Conservation (phyloP, 2,329 filamentous ascomycete species). For the Cytospora chrysosperma region DNA sequence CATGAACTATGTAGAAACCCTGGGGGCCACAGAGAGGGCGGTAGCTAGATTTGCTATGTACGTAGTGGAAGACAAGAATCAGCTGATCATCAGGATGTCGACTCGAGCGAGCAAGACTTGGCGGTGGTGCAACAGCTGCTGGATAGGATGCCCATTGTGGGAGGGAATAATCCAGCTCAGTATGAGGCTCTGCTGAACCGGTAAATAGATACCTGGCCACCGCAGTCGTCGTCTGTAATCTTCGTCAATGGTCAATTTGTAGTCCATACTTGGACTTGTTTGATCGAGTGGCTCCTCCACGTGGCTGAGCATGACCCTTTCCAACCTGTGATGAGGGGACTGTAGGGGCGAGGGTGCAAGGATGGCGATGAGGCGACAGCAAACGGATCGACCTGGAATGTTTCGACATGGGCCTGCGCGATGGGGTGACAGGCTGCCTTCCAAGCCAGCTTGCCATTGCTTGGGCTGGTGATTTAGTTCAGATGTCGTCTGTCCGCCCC, state of each 20-base stretch:
- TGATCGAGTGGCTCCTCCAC: too few relatives aligned
- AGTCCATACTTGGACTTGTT: too few relatives aligned
- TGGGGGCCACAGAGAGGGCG: too few relatives aligned
- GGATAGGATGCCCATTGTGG: slow-evolving; percentile 45
- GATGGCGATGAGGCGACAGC: too few relatives aligned
- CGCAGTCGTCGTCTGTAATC: background rate
- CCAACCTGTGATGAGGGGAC: too few relatives aligned
- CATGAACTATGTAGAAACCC: too few relatives aligned
- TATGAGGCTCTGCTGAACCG: slow-evolving; percentile 10
- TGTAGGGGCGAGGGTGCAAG: too few relatives aligned
- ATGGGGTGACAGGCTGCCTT: background rate
- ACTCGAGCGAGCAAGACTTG: slow-evolving; percentile 51
- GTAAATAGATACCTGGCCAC: too few relatives aligned
- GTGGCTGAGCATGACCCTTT: too few relatives aligned
- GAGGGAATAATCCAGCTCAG: slow-evolving; percentile 45
- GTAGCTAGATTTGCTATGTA: too few relatives aligned
- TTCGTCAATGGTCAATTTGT: too few relatives aligned
- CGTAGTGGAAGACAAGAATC: slow-evolving; percentile 63
- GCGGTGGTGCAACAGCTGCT: slow-evolving; percentile 50
- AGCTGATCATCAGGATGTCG: slow-evolving; percentile 45
- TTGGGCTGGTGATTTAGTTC: background rate
- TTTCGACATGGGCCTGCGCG: background rate
- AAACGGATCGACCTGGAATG: background rate
- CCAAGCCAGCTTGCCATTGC: too few relatives aligned
- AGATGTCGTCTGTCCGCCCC: background rate